Conservation (phyloP, 139 green algal species). For the Spirogloea muscicola region DNA sequence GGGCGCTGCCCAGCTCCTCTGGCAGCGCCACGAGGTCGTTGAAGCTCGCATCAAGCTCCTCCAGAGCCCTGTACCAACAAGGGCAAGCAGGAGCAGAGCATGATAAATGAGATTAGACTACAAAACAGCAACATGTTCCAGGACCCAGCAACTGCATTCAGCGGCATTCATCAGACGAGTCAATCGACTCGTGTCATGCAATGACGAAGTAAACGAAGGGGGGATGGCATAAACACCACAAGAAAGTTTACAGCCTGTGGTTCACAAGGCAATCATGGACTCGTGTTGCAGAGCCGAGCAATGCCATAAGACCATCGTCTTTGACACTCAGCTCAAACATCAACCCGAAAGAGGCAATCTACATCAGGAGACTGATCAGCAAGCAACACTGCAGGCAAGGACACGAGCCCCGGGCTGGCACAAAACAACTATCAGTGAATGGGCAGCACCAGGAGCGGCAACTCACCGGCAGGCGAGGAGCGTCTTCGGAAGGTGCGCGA, state of each 20-base stretch:
- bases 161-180: no score
- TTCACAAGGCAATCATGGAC: no score
- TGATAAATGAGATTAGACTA: not conserved
- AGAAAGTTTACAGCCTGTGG: not conserved
- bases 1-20: not conserved
- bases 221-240: not conserved
- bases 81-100: no score
- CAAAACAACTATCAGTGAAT: not conserved
- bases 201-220: not conserved
- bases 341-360: not conserved
- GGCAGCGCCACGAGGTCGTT: conserved; percentile 25
- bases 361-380: not conserved
- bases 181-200: no score
- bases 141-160: not conserved
- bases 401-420: not conserved
- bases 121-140: not conserved
- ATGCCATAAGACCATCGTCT: not conserved
- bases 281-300: no score
- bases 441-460: not conserved
- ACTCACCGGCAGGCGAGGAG: conserved; percentile 24
- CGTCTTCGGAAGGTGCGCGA: conserved; percentile 2
- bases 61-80: conserved; percentile 15
- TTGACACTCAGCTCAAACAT: not conserved
- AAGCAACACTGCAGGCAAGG: not conserved
- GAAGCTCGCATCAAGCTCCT: conserved; percentile 18